These are phyloP conservation scores for Cryomyces minteri DNA, from an alignment of 495 filamentous ascomycete genomes.

Conservation along the genomic window DNA sequence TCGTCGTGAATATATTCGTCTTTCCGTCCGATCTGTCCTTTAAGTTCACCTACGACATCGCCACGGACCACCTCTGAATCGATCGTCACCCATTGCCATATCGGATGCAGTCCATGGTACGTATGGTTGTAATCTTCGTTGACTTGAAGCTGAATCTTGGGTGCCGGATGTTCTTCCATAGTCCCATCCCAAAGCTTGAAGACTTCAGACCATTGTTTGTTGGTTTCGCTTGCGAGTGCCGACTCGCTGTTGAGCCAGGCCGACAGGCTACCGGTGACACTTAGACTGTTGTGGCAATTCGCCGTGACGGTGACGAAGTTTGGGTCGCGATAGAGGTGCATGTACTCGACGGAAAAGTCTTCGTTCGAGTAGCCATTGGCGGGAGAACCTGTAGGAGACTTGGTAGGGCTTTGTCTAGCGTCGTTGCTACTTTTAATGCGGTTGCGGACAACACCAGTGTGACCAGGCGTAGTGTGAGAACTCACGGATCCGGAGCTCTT, in stretches of 20 bases:
- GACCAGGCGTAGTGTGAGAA: conserved; percentile 10
- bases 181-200: conserved; percentile 34
- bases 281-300: conserved; percentile 51
- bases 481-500: conserved; percentile 50
- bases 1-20: conserved; percentile 56
- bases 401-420: conserved; percentile 33
- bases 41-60: conserved; percentile 66
- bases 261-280: conserved; percentile 45
- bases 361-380: conserved; percentile 36
- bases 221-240: conserved; percentile 23
- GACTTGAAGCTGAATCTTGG: conserved; percentile 26
- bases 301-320: conserved; percentile 34
- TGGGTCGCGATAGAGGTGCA: conserved; percentile 46
- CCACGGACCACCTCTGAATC: conserved; percentile 40
- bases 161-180: conserved; percentile 35
- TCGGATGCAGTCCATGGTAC: conserved; percentile 28
- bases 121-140: conserved; percentile 26
- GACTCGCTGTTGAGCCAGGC: conserved; percentile 53
- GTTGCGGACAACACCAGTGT: conserved; percentile 34
- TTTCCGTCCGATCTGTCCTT: conserved; percentile 65
- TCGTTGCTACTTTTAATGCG: conserved; percentile 25
- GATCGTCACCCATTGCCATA: conserved; percentile 58
- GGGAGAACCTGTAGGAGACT: conserved; percentile 25
- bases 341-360: conserved; percentile 51
- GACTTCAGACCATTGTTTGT: conserved; percentile 23